Percentiles rank a stretch among this genome's conserved stretches.
Evolutionary conservation across 2,329 filamentous ascomycete species (phyloP).

Genomic region (Ophiostoma angusticollis): DNA sequence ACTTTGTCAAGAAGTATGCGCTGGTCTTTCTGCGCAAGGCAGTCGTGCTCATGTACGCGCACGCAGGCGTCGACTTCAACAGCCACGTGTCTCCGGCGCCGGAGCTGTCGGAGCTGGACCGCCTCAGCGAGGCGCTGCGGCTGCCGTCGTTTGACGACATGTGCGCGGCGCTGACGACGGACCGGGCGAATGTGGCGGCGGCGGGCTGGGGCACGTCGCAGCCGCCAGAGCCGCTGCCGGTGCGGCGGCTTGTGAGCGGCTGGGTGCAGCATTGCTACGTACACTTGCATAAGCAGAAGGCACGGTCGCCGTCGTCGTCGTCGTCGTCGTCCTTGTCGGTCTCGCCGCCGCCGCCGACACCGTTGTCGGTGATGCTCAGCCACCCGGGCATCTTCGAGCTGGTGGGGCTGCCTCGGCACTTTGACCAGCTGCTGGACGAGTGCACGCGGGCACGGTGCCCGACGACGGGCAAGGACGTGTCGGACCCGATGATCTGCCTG

Average conservation of each 20-base stretch:
- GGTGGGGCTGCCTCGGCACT: slow-evolving; percentile 81
- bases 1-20: slow-evolving; percentile 66
- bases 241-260: slow-evolving; percentile 38
- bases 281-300: not conserved
- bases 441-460: slow-evolving; percentile 74
- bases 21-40: slow-evolving; percentile 82
- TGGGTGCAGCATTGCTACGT: slow-evolving; percentile 55
- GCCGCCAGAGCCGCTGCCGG: slow-evolving; percentile 33
- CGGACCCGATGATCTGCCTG: slow-evolving; percentile 81
- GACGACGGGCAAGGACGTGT: slow-evolving; percentile 80
- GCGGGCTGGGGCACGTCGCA: no score
- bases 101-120: slow-evolving; percentile 65
- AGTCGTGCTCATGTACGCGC: slow-evolving; percentile 71
- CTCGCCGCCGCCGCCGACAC: slow-evolving; percentile 7
- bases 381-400: slow-evolving; percentile 93
- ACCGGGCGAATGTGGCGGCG: slow-evolving; percentile 14
- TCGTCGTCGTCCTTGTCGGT: not conserved
- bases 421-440: slow-evolving; percentile 84
- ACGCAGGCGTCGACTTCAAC: slow-evolving; percentile 79
- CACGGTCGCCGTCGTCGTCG: slow-evolving; percentile 6
- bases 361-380: slow-evolving; percentile 39
- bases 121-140: slow-evolving; percentile 62
- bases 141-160: slow-evolving; percentile 71
- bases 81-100: slow-evolving; percentile 49
- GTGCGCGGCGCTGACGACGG: slow-evolving; percentile 43